A percentile compares a stretch with the other conserved stretches of the same genome.
Evolutionary conservation across 805 yeast genomes (phyloP).

Genomic region (Metschnikowia similis): DNA sequence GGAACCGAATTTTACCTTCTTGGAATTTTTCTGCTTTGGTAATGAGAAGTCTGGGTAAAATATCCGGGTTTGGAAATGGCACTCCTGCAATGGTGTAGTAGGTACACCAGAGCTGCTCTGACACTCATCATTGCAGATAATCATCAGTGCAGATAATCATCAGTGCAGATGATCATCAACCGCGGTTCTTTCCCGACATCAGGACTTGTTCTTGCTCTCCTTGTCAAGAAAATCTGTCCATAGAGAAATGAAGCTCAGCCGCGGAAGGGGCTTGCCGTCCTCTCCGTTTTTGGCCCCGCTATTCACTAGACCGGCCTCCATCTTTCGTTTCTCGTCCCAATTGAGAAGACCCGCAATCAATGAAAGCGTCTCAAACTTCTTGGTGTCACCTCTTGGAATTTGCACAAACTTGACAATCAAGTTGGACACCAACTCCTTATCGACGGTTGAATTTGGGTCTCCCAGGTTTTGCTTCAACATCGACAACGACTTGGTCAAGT

Average conservation of each 20-base stretch:
- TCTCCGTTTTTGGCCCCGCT: constrained; percentile 16
- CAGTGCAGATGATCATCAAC: too few relatives aligned
- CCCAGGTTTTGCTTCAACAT: constrained; percentile 75
- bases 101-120: too few relatives aligned
- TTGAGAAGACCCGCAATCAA: constrained; percentile 75
- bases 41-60: too few relatives aligned
- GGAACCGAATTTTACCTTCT: too few relatives aligned
- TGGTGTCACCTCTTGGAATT: constrained; percentile 88
- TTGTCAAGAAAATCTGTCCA: constrained; percentile 81
- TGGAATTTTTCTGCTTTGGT: too few relatives aligned
- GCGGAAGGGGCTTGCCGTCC: constrained; percentile 22
- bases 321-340: constrained; percentile 81
- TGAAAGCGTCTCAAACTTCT: constrained; percentile 87
- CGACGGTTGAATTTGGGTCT: constrained; percentile 61
- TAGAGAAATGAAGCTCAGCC: constrained; percentile 60
- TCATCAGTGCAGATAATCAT: too few relatives aligned
- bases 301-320: constrained; percentile 68
- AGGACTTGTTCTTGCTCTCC: constrained; percentile 40
- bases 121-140: too few relatives aligned
- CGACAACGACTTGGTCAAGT: constrained; percentile 86
- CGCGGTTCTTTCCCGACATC: not conserved
- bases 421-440: constrained; percentile 84
- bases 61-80: too few relatives aligned
- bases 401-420: constrained; percentile 78
- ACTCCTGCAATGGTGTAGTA: too few relatives aligned